Conservation (phyloP, 345 rosid species). For the Heritiera fomes region DNA sequence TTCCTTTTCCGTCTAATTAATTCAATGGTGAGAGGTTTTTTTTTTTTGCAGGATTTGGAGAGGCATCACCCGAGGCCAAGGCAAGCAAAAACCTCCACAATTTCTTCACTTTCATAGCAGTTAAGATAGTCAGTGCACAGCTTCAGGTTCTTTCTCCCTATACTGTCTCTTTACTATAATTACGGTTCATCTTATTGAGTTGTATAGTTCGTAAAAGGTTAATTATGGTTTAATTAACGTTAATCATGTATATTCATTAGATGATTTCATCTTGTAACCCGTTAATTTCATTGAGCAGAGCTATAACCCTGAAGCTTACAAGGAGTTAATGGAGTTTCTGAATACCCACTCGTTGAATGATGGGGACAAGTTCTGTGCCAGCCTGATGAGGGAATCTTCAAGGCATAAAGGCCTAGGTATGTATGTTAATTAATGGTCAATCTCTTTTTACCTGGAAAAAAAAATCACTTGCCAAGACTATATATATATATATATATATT, state of each 20-base stretch:
- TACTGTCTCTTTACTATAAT: neutral
- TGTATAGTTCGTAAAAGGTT: too few species aligned
- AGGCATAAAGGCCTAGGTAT: slow-evolving; percentile 69
- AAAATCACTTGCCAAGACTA: neutral
- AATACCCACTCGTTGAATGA: slow-evolving; percentile 61
- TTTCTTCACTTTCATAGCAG: slow-evolving; percentile 75
- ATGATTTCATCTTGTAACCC: slow-evolving; percentile 13
- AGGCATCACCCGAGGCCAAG: slow-evolving; percentile 89
- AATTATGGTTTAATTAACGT: neutral
- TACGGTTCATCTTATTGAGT: neutral
- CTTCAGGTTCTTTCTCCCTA: slow-evolving; percentile 12
- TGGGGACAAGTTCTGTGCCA: slow-evolving; percentile 78
- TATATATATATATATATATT: too few species aligned
- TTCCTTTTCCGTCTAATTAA: neutral
- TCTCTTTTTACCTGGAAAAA: neutral
- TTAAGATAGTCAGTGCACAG: slow-evolving; percentile 75
- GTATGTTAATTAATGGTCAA: neutral
- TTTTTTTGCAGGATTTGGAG: slow-evolving; percentile 60
- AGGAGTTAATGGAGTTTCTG: slow-evolving; percentile 65
- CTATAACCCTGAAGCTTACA: slow-evolving; percentile 58
- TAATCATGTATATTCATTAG: neutral
- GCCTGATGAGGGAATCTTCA: slow-evolving; percentile 76
- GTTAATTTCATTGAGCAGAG: slow-evolving; percentile 48
- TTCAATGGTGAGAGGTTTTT: neutral
- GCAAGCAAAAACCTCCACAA: slow-evolving; percentile 74